Percentiles rank a stretch among this genome's conserved stretches.
These are phyloP conservation scores for Pyrrhoderma noxium DNA, from an alignment of 1,284 basidiomycete species.

Conservation along the genomic window DNA sequence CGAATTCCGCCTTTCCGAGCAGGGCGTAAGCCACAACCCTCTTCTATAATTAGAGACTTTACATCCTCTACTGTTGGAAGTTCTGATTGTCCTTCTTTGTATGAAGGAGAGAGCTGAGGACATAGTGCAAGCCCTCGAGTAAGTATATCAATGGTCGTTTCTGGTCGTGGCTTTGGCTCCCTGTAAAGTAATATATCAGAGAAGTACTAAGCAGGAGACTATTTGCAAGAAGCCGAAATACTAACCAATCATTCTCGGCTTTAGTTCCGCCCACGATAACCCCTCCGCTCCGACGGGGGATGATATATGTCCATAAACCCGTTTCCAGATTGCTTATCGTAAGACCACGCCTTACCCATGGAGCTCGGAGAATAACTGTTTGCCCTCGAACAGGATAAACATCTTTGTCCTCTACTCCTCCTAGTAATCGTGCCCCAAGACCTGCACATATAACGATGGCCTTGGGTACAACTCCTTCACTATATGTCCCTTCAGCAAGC, in stretches of 20 bases:
- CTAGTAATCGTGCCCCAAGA: constrained; percentile 40
- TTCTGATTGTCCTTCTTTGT: constrained; percentile 32
- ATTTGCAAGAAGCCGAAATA: neutral
- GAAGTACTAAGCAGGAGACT: neutral
- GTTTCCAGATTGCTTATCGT: constrained; percentile 38
- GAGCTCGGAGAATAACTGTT: constrained; percentile 40
- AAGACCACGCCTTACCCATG: constrained; percentile 52
- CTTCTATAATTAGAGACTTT: constrained; percentile 52
- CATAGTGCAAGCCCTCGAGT: constrained; percentile 46
- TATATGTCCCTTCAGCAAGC: constrained; percentile 50
- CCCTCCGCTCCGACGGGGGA: constrained; percentile 61
- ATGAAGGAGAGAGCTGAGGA: constrained; percentile 55
- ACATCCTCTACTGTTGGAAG: constrained; percentile 52
- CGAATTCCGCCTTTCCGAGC: constrained; percentile 41
- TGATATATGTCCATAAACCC: constrained; percentile 61
- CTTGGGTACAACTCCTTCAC: constrained; percentile 31
- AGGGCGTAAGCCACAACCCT: constrained; percentile 52
- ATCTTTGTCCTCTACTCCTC: constrained; percentile 38
- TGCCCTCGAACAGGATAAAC: constrained; percentile 50
- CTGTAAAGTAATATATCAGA: constrained; percentile 23
- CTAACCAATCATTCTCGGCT: constrained; percentile 55
- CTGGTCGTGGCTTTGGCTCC: constrained; percentile 50
- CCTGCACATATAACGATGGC: constrained; percentile 67
- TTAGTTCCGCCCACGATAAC: constrained; percentile 66
- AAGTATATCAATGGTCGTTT: constrained; percentile 57